phyloP scores from a whole-genome alignment of 1,139 yeast genomes.

The Magnusiomyces starmeri region DNA sequence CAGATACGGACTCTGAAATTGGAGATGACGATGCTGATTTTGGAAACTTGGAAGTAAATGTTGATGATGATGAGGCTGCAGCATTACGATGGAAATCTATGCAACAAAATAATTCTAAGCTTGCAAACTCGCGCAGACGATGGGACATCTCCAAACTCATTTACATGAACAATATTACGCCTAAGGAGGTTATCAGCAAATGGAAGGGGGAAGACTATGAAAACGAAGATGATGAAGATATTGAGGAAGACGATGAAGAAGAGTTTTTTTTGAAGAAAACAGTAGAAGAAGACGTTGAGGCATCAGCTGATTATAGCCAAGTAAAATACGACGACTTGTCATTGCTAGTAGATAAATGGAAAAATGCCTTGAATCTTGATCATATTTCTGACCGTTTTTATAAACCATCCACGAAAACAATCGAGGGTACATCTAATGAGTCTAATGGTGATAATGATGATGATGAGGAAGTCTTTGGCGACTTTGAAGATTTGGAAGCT shows the following conservation, averaged over 20 bases:
- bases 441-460: constrained; percentile 36
- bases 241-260: constrained; percentile 43
- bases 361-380: constrained; percentile 35
- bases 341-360: constrained; percentile 40
- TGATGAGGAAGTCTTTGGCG: constrained; percentile 59
- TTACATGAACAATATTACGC: constrained; percentile 68
- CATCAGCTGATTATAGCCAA: constrained; percentile 16
- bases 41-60: constrained; percentile 22
- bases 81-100: constrained; percentile 38
- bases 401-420: constrained; percentile 49
- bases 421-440: constrained; percentile 28
- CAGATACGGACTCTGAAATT: constrained; percentile 41
- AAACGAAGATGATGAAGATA: constrained; percentile 36
- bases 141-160: constrained; percentile 81
- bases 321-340: constrained; percentile 22
- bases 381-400: constrained; percentile 54
- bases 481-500: constrained; percentile 72
- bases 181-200: constrained; percentile 64
- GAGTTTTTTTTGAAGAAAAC: constrained; percentile 63
- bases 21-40: constrained; percentile 32
- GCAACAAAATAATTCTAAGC: constrained; percentile 19
- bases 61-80: constrained; percentile 33
- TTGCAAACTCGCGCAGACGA: constrained; percentile 32
- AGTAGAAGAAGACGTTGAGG: constrained; percentile 31
- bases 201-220: constrained; percentile 55